Percentiles rank a stretch among this genome's conserved stretches.
Evolutionary conservation across 225 moss, liverwort and hornwort species (phyloP).

Genomic region (Anthoceros angustus): DNA sequence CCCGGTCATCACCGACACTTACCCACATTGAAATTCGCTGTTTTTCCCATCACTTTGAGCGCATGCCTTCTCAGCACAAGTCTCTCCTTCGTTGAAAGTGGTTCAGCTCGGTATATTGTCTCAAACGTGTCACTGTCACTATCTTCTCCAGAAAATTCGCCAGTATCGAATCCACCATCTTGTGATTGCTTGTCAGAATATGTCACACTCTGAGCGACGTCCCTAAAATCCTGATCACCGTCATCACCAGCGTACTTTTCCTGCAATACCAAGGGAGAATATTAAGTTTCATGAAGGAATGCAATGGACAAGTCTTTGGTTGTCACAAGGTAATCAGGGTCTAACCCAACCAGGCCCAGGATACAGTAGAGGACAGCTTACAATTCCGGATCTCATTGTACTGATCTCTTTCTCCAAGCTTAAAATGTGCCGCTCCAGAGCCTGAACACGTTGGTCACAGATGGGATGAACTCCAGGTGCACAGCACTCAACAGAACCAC

Average conservation of each 20-base stretch:
- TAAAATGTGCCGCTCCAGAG: slow-evolving; percentile 68
- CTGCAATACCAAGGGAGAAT: not conserved
- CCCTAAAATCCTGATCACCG: not conserved
- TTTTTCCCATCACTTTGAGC: slow-evolving; percentile 37
- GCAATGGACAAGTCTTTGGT: too few relatives aligned
- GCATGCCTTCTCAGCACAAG: slow-evolving; percentile 58
- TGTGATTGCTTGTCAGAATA: not conserved
- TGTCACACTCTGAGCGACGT: not conserved
- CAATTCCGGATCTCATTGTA: slow-evolving; percentile 65
- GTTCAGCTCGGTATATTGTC: slow-evolving; percentile 58
- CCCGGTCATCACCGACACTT: slow-evolving; percentile 9
- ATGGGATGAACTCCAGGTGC: not conserved
- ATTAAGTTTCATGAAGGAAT: too few relatives aligned
- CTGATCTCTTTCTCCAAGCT: slow-evolving; percentile 59
- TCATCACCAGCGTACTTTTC: not conserved
- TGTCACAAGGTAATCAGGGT: not conserved
- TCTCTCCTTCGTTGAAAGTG: slow-evolving; percentile 58
- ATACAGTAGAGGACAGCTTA: slow-evolving; percentile 17
- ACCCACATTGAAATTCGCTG: slow-evolving; percentile 88
- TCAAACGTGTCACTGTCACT: slow-evolving; percentile 21
- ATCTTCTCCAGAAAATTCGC: not conserved
- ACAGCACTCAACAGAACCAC: not conserved
- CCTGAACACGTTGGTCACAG: slow-evolving; percentile 26
- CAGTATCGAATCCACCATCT: not conserved
- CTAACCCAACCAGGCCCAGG: not conserved